Conservation (phyloP, 106 monocot species). For the Narthecium ossifragum region DNA sequence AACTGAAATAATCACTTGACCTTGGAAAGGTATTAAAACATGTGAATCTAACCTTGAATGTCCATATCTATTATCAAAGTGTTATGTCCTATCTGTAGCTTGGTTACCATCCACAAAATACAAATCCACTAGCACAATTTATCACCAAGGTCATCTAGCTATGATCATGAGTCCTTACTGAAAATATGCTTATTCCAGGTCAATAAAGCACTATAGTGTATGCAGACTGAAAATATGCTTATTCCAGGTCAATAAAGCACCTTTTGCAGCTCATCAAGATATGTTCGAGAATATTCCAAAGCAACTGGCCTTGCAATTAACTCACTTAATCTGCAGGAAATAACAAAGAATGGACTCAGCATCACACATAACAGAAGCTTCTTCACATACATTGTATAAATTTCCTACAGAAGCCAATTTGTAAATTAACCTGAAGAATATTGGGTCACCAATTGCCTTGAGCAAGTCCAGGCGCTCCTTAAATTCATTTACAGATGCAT, state of each 20-base stretch:
- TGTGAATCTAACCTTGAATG: no score
- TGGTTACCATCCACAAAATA: neutral
- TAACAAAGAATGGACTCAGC: no score
- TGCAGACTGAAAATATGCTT: neutral
- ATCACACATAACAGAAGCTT: no score
- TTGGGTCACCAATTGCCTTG: constrained; percentile 82
- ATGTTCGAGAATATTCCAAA: constrained; percentile 59
- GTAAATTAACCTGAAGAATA: constrained; percentile 89
- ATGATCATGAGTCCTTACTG: no score
- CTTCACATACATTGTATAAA: no score
- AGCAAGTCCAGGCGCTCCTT: constrained; percentile 63
- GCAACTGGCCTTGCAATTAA: constrained; percentile 69
- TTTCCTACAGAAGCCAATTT: no score
- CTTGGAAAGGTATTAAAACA: no score
- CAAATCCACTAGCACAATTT: neutral
- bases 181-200: neutral
- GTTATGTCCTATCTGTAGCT: neutral
- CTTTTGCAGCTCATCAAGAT: constrained; percentile 65
- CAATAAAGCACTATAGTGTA: neutral
- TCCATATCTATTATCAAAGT: neutral
- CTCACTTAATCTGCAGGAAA: constrained; percentile 59
- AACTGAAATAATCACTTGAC: no score
- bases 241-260: constrained; percentile 20
- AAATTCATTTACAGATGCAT: constrained; percentile 88
- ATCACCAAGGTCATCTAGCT: no score